These are phyloP conservation scores for Periconia sp. DNA, from an alignment of 2,329 filamentous ascomycete species.

Conservation along the genomic window DNA sequence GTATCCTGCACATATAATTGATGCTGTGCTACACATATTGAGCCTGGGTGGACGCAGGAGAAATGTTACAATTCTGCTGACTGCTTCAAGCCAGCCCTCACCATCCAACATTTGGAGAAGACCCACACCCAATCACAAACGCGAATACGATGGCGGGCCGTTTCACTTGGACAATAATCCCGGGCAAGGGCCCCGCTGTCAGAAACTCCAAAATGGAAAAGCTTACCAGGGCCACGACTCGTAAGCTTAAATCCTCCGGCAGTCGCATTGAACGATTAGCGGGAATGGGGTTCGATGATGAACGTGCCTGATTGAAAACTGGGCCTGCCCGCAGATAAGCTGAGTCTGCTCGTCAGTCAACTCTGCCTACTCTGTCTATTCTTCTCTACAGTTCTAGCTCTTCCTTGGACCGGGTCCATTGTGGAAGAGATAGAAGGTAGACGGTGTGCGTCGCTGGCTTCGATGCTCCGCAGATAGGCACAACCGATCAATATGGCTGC, in stretches of 20 bases:
- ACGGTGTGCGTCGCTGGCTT: background rate
- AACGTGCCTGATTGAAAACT: background rate
- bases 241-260: background rate
- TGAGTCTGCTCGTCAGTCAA: too few relatives aligned
- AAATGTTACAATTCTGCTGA: too few relatives aligned
- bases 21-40: too few relatives aligned
- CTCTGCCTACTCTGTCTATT: background rate
- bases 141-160: background rate
- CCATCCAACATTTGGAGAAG: too few relatives aligned
- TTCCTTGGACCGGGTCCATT: too few relatives aligned
- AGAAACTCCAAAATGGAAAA: background rate
- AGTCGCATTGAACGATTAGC: background rate
- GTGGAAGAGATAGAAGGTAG: background rate
- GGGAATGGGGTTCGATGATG: background rate
- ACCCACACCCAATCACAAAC: background rate
- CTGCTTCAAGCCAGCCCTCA: too few relatives aligned
- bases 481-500: slow-evolving; percentile 11
- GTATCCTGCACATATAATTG: too few relatives aligned
- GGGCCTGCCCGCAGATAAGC: too few relatives aligned
- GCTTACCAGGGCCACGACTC: background rate
- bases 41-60: too few relatives aligned
- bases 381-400: background rate
- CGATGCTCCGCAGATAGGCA: background rate
- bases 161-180: background rate
- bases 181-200: background rate